Evolutionary conservation across 148 eudicot species (phyloP).

Genomic region (Hydrangea macrophylla): DNA sequence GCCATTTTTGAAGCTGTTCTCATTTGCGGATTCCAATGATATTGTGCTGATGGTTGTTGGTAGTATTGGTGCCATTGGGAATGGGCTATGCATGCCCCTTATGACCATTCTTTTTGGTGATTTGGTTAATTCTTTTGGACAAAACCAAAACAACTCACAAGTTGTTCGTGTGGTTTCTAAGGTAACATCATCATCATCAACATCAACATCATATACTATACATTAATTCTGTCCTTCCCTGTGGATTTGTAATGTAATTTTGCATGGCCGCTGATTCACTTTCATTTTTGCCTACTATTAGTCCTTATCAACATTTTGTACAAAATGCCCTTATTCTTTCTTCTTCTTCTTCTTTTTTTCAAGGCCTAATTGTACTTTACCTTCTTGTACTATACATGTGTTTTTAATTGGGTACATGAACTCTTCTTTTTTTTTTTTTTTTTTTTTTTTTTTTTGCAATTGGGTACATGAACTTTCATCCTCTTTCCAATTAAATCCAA

Average conservation of each 20-base stretch:
- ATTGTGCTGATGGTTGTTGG: slow-evolving; percentile 55
- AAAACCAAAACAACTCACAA: slow-evolving; percentile 27
- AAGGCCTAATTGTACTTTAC: too few species aligned
- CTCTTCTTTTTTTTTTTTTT: too few species aligned
- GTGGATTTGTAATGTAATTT: neutral
- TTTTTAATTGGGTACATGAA: too few species aligned
- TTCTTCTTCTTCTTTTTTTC: neutral
- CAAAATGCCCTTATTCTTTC: neutral
- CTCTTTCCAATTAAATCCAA: too few species aligned
- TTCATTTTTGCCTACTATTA: neutral
- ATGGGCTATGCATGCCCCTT: slow-evolving; percentile 58
- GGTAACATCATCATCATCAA: slow-evolving; percentile 26
- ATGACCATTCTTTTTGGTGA: slow-evolving; percentile 60
- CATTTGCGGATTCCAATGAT: slow-evolving; percentile 63
- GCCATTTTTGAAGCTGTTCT: slow-evolving; percentile 58
- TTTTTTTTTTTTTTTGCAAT: too few species aligned
- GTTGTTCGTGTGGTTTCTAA: slow-evolving; percentile 40
- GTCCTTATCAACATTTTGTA: neutral
- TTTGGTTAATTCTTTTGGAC: slow-evolving; percentile 59
- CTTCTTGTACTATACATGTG: too few species aligned
- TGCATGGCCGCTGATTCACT: neutral
- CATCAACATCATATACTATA: neutral
- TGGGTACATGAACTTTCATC: too few species aligned
- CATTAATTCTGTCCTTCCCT: neutral
- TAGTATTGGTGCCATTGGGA: slow-evolving; percentile 52